phyloP scores from a whole-genome alignment of 495 filamentous ascomycete genomes.

The Articulospora tetracladia region DNA sequence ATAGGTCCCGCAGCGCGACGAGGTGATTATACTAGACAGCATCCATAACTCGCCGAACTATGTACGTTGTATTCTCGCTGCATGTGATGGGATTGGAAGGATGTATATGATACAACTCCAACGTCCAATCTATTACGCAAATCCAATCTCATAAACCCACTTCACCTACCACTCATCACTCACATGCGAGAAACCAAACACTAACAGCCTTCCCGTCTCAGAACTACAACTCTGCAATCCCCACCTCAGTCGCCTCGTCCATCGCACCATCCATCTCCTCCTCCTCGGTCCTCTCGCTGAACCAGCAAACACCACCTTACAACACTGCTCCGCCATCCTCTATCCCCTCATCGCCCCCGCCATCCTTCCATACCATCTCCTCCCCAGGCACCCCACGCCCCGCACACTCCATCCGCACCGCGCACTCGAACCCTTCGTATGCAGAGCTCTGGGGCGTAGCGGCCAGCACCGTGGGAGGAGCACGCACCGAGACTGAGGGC shows the following conservation, averaged over 20 bases:
- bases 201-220: slow-evolving; percentile 1
- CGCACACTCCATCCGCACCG: slow-evolving; percentile 4
- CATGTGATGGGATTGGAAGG: too few species aligned
- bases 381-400: slow-evolving; percentile 19
- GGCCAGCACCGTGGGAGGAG: slow-evolving; percentile 3
- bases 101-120: too few species aligned
- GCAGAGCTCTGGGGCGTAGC: slow-evolving; percentile 19
- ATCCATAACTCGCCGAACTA: slow-evolving; percentile 7
- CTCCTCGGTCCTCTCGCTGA: neutral
- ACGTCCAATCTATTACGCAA: too few species aligned
- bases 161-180: neutral
- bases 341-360: slow-evolving; percentile 13
- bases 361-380: slow-evolving; percentile 20
- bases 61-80: too few species aligned
- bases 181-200: neutral
- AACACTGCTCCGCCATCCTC: neutral
- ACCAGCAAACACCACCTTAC: neutral
- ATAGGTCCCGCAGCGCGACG: slow-evolving; percentile 18
- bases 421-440: neutral
- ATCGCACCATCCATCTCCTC: slow-evolving; percentile 8
- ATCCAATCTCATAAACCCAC: neutral
- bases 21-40: slow-evolving; percentile 13
- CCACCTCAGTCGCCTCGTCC: slow-evolving; percentile 13
- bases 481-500: slow-evolving; percentile 2
- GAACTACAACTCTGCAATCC: slow-evolving; percentile 17